Evolutionary conservation across 2,329 filamentous ascomycete species (phyloP).

Genomic region (Talaromyces sp.): DNA sequence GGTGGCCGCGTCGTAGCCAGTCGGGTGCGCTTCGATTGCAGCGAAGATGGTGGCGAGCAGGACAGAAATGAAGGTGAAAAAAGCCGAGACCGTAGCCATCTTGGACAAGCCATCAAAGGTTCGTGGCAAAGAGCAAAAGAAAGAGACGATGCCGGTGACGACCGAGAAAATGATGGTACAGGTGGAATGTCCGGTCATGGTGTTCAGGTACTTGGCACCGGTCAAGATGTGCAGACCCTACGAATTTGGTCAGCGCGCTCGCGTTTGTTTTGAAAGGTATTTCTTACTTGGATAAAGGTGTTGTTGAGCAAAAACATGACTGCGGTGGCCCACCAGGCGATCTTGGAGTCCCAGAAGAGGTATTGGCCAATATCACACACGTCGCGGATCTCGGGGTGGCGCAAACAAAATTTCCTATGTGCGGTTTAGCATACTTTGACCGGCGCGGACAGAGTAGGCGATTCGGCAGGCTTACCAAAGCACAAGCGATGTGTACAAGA

Average conservation of each 20-base stretch:
- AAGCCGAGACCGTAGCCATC: constrained; percentile 71
- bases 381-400: constrained; percentile 86
- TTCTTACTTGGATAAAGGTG: constrained; percentile 71
- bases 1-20: constrained; percentile 54
- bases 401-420: constrained; percentile 79
- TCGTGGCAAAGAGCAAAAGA: constrained; percentile 73
- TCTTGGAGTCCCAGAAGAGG: constrained; percentile 80
- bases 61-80: constrained; percentile 88
- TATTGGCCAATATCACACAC: constrained; percentile 95
- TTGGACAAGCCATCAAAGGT: constrained; percentile 79
- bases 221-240: constrained; percentile 76
- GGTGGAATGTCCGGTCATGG: constrained; percentile 67
- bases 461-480: constrained; percentile 46
- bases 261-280: background rate
- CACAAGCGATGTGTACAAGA: constrained; percentile 75
- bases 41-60: constrained; percentile 79
- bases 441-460: constrained; percentile 17
- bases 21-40: constrained; percentile 69
- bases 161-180: constrained; percentile 79
- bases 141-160: constrained; percentile 70
- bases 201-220: constrained; percentile 84
- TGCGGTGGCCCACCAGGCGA: constrained; percentile 65
- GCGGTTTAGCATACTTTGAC: constrained; percentile 6
- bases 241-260: constrained; percentile 5
- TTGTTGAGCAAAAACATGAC: constrained; percentile 93